phyloP scores from a whole-genome alignment of 305 asterid genomes.

The Fraxinus sp. region DNA sequence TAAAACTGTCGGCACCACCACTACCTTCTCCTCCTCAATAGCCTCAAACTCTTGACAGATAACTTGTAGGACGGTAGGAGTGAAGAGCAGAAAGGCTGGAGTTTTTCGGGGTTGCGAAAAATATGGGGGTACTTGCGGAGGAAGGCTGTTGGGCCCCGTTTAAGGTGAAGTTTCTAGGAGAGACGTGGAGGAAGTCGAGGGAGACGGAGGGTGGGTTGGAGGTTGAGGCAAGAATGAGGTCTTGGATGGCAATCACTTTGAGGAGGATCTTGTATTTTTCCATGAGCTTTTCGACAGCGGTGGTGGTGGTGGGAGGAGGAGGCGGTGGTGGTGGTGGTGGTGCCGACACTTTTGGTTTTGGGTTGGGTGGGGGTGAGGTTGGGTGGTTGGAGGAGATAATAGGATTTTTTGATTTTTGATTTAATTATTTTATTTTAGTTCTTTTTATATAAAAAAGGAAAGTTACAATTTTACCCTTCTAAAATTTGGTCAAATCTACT shows the following conservation, averaged over 20 bases:
- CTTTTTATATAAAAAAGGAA: too few relatives aligned
- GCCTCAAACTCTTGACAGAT: conserved; percentile 52
- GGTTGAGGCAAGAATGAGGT: conserved; percentile 66
- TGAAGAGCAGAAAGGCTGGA: conserved; percentile 64
- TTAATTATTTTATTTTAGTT: too few relatives aligned
- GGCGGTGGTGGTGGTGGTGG: conserved; percentile 72
- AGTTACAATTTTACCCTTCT: too few relatives aligned
- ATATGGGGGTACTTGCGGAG: conserved; percentile 82
- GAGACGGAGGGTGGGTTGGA: conserved; percentile 60
- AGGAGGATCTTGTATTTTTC: conserved; percentile 74
- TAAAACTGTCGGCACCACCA: too few relatives aligned
- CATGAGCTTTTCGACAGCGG: conserved; percentile 84
- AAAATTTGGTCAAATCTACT: too few relatives aligned
- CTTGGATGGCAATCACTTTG: conserved; percentile 68
- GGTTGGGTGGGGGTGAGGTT: too few relatives aligned
- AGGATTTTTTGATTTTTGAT: too few relatives aligned
- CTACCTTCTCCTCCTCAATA: conserved; percentile 2
- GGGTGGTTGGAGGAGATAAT: too few relatives aligned
- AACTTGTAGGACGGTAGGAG: conserved; percentile 48
- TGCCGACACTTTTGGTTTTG: conserved; percentile 9
- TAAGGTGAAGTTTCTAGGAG: conserved; percentile 78
- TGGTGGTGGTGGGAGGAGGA: conserved; percentile 58
- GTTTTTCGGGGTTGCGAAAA: conserved; percentile 55
- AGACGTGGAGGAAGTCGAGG: conserved; percentile 72
- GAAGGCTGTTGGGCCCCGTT: conserved; percentile 78